Percentiles rank a stretch among this genome's conserved stretches.
Conservation (phyloP, 371 early-diverging fungal species). For the Synchytrium microbalum region DNA sequence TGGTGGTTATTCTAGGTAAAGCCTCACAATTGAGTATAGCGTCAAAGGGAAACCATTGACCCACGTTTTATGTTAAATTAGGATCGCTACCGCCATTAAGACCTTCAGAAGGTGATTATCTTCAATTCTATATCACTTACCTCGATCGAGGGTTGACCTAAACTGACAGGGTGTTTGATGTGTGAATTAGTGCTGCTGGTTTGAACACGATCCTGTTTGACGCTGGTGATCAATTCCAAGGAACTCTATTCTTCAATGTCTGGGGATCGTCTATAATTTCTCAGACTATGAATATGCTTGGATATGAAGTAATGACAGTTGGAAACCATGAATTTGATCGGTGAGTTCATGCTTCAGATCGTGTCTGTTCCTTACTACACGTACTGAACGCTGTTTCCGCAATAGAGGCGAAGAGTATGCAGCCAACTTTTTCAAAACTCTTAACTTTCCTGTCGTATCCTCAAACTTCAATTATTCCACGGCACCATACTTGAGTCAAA, state of each 20-base stretch:
- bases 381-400: no score
- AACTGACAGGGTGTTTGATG: no score
- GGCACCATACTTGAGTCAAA: conserved; percentile 6
- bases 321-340: conserved; percentile 43
- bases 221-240: conserved; percentile 58
- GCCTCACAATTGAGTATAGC: conserved; percentile 44
- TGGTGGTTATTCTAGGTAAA: conserved; percentile 13
- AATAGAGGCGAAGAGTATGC: conserved; percentile 58
- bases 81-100: no score
- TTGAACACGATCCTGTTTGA: conserved; percentile 54
- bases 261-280: conserved; percentile 40
- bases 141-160: no score
- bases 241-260: conserved; percentile 54
- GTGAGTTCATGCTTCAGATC: no score
- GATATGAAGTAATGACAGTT: conserved; percentile 50
- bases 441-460: conserved; percentile 56
- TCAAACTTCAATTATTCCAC: conserved; percentile 41
- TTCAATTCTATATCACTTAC: no score
- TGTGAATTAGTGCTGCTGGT: conserved; percentile 49
- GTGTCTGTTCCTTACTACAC: neutral
- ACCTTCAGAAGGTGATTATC: no score
- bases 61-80: no score
- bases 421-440: conserved; percentile 38
- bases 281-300: conserved; percentile 47
- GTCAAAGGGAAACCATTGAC: no score